Evolutionary conservation across 768 basidiomycete species (phyloP), one percentile per base, ranked within the genome.

Genomic region (Amyloporia xantha): DNA sequence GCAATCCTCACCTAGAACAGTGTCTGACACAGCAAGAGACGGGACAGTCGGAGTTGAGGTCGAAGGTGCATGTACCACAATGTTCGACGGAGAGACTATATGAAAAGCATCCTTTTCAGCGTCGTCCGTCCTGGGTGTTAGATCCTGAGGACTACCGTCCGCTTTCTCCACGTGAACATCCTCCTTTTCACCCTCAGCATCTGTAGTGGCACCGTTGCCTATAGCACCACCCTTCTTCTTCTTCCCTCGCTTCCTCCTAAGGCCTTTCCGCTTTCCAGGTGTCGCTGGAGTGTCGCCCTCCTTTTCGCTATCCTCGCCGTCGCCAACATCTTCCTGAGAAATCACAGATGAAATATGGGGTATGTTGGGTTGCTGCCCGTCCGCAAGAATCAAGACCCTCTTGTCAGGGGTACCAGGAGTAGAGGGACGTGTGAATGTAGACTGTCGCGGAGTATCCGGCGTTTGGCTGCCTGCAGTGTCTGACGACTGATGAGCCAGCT

Each of bases 1-100:
- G 40, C 44, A 23, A 24, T 52, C 57, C 78, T 55, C 59, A 88
- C 90, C 90, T 26, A 92, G 74, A 37, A 91, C 69, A 1, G 72
- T 76, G 41, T 91, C 86, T 5, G 88, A 87, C 13, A 92, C 82
- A 19, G 79, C 58, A 37, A 91, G 68, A 0, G 84, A 84, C 5
- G 82, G 69, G 13, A 63, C 56, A 9, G 55, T 46, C 1, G 58
- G 50, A 2, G 30, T 43, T 3, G 59, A 54, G 9, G 59, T 52
- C n/a, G 59, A 47, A 13, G 62, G 58, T 2, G 55, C 52, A 19
- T 55, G 47, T 11, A 62, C 51, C 7, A 64, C 50, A 13, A 59
- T 51, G 6, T 44, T 15, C 27, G 56, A 53, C 2, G 59, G 30
- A 1, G 46, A 41, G 1, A 49, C 51, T 1, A 55, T 26, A 23